Conservation (phyloP, 495 filamentous ascomycete species). For the Physcia stellaris region DNA sequence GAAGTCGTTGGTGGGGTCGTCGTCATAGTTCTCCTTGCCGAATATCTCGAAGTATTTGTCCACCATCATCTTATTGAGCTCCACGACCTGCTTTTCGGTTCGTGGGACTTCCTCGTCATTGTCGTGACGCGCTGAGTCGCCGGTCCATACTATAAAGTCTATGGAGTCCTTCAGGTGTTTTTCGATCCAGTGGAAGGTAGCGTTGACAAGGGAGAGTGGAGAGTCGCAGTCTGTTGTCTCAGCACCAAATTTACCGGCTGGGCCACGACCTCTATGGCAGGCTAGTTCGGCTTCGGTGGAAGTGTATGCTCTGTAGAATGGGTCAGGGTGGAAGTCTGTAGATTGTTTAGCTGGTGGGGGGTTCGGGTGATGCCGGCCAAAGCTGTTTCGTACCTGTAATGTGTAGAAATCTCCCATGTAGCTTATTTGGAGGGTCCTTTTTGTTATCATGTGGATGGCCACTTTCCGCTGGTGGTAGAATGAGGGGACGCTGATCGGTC, state of each 20-base stretch:
- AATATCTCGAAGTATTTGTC: constrained; percentile 67
- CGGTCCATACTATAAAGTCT: constrained; percentile 97
- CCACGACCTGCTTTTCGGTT: constrained; percentile 53
- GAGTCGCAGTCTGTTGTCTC: constrained; percentile 82
- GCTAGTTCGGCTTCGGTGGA: constrained; percentile 50
- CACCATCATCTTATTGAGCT: constrained; percentile 61
- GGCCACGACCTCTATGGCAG: constrained; percentile 69
- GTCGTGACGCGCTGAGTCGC: constrained; percentile 90
- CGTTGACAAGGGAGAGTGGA: constrained; percentile 65
- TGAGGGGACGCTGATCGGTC: too few relatives aligned
- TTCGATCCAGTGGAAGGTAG: constrained; percentile 87
- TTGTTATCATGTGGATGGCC: too few relatives aligned
- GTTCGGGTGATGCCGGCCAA: neutral
- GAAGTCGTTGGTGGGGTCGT: constrained; percentile 41
- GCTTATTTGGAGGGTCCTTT: too few relatives aligned
- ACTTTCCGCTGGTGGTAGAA: too few relatives aligned
- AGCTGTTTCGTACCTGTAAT: constrained; percentile 60
- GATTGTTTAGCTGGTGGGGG: neutral
- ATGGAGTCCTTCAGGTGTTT: constrained; percentile 67
- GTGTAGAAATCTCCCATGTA: constrained; percentile 82
- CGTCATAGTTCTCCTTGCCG: constrained; percentile 32
- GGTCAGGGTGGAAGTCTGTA: constrained; percentile 81
- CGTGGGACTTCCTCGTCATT: constrained; percentile 79
- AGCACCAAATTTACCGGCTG: constrained; percentile 68
- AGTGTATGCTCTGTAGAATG: constrained; percentile 64